Base-by-base conservation (phyloP, 495 filamentous ascomycete genomes). In the Hyaloscypha hepaticicola region DNA sequence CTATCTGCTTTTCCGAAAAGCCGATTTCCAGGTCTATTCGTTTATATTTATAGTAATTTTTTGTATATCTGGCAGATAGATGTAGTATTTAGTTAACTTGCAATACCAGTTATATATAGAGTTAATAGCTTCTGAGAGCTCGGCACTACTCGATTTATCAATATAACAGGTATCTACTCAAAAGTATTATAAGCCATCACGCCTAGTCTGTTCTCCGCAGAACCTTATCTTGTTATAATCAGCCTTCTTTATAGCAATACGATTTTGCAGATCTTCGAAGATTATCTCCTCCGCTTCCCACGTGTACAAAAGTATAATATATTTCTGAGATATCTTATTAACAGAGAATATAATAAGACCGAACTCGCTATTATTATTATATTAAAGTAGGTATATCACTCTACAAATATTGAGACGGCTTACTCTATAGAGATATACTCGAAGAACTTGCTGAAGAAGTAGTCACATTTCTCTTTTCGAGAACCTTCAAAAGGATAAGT, bases 171-270 rank as follows among this genome's bases (percentile, higher is more conserved):
- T n/a, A n/a, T n/a, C n/a, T n/a, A n/a, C n/a, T n/a, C n/a, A n/a
- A n/a, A n/a, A n/a, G n/a, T n/a, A n/a, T n/a, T n/a, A n/a, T n/a
- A n/a, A n/a, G n/a, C n/a, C n/a, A n/a, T n/a, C n/a, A n/a, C n/a
- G n/a, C n/a, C n/a, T n/a, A n/a, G n/a, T n/a, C n/a, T n/a, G n/a
- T n/a, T n/a, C n/a, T n/a, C n/a, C n/a, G n/a, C n/a, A n/a, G n/a
- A n/a, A n/a, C n/a, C n/a, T 59, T 49, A 75, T 67, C 64, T 76
- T 76, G 3, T 34, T 22, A 64, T 69, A 75, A 12, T 70, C 70
- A 25, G 12, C 29, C 60, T 73, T 76, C n/a, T 55, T 58, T 34
- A 57, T 64, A 4, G 55, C 50, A 59, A 4, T 57, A 16, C 66
- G 60, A 28, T 74, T 25, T 25, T 7, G 56, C 52, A 72, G 51